Percentiles rank a stretch among this genome's conserved stretches.
Evolutionary conservation across 2,329 filamentous ascomycete species (phyloP).

Genomic region (Fonsecaea erecta): DNA sequence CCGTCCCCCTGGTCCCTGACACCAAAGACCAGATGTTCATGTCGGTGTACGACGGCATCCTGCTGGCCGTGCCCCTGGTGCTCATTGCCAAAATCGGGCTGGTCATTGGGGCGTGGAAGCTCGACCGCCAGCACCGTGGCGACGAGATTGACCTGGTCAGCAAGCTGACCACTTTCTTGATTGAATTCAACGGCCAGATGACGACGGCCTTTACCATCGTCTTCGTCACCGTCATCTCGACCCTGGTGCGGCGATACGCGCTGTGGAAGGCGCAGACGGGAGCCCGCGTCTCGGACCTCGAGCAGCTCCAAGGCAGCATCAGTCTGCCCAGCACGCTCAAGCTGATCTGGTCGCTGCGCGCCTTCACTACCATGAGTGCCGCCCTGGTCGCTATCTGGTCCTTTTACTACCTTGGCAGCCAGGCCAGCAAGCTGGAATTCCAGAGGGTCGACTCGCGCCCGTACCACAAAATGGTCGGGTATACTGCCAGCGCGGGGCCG

Average conservation of each 20-base stretch:
- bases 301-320: slow-evolving; percentile 24
- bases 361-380: slow-evolving; percentile 14
- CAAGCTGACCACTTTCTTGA: slow-evolving; percentile 9
- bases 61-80: slow-evolving; percentile 13
- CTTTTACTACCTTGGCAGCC: slow-evolving; percentile 25
- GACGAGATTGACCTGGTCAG: slow-evolving; percentile 20
- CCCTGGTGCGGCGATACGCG: slow-evolving; percentile 20
- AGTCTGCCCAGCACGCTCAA: slow-evolving; percentile 25
- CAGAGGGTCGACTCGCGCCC: background rate
- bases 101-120: slow-evolving; percentile 19
- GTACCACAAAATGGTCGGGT: slow-evolving; percentile 4
- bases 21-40: slow-evolving; percentile 10
- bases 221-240: slow-evolving; percentile 25
- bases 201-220: slow-evolving; percentile 25
- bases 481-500: slow-evolving; percentile 3
- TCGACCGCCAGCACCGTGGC: slow-evolving; percentile 12
- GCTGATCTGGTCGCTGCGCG: slow-evolving; percentile 21
- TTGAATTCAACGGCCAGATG: slow-evolving; percentile 26
- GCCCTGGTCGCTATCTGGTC: slow-evolving; percentile 19
- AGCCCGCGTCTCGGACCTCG: slow-evolving; percentile 19
- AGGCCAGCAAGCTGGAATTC: slow-evolving; percentile 21
- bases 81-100: slow-evolving; percentile 22
- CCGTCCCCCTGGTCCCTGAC: slow-evolving; percentile 19
- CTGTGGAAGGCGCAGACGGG: slow-evolving; percentile 26
- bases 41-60: slow-evolving; percentile 16